Conservation (phyloP, 805 yeast species). For the Yueomyces sinensis region DNA sequence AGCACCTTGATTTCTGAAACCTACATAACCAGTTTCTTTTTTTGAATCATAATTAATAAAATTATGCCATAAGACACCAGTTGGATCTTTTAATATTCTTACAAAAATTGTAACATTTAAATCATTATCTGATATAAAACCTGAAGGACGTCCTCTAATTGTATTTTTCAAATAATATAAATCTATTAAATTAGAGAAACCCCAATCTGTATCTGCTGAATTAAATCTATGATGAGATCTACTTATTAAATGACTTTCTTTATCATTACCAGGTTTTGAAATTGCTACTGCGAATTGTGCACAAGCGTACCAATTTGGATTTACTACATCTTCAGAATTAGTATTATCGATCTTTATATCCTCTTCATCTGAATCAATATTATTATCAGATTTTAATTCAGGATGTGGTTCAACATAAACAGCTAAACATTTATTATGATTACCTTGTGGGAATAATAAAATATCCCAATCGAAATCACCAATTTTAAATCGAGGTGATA, state of each 20-base stretch:
- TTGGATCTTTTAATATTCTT: constrained; percentile 69
- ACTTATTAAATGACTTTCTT: constrained; percentile 43
- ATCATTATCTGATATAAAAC: constrained; percentile 36
- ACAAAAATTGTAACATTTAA: constrained; percentile 68
- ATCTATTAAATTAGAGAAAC: constrained; percentile 70
- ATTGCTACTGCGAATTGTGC: constrained; percentile 79
- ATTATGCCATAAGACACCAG: constrained; percentile 91
- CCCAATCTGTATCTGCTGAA: constrained; percentile 83
- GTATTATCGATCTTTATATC: neutral
- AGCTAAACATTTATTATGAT: constrained; percentile 46
- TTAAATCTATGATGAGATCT: constrained; percentile 70
- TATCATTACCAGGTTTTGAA: constrained; percentile 62
- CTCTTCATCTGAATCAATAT: neutral
- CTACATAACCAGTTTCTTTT: constrained; percentile 78
- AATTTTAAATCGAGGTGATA: constrained; percentile 35
- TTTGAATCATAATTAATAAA: constrained; percentile 78
- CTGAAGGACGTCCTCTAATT: constrained; percentile 25
- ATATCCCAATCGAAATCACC: constrained; percentile 60
- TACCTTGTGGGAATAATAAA: constrained; percentile 68
- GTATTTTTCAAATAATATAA: constrained; percentile 33
- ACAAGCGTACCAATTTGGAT: constrained; percentile 70
- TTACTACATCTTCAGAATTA: constrained; percentile 12
- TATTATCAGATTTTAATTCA: constrained; percentile 10
- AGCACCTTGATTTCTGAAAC: constrained; percentile 93
- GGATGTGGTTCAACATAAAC: constrained; percentile 67